Conservation (phyloP, 331 rosid species). For the Malus hybrid region DNA sequence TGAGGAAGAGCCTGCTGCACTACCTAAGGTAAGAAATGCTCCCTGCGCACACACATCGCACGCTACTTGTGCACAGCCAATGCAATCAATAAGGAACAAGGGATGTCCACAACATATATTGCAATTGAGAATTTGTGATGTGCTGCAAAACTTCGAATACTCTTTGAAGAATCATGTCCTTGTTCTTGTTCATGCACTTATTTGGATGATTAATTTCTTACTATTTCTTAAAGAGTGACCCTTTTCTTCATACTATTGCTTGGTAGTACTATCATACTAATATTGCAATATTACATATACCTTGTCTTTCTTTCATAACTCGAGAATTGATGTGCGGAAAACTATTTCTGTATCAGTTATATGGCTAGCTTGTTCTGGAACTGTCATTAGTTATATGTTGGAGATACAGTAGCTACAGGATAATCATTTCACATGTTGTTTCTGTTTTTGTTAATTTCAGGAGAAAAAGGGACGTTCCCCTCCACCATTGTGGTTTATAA, state of each 20-base stretch:
- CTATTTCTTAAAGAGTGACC: not conserved
- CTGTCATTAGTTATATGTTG: not conserved
- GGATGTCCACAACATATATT: not conserved
- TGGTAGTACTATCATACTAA: not conserved
- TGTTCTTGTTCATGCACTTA: not conserved
- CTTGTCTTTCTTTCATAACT: not conserved
- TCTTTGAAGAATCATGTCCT: not conserved
- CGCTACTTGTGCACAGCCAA: not conserved
- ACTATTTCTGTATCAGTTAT: not conserved
- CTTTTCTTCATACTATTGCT: not conserved
- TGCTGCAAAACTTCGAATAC: not conserved
- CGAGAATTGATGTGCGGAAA: not conserved
- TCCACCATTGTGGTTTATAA: constrained; percentile 72
- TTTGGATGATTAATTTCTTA: not conserved
- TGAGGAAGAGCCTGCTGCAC: constrained; percentile 44
- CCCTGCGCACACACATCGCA: not conserved
- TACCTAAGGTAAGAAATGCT: constrained; percentile 50
- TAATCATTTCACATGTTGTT: not conserved
- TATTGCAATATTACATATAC: not conserved
- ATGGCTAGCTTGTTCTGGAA: not conserved
- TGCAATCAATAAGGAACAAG: not conserved
- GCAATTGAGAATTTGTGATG: not conserved
- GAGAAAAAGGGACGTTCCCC: constrained; percentile 73
- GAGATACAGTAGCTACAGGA: not conserved
- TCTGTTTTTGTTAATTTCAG: constrained; percentile 37